Conservation (phyloP, 129 eudicot genomes). For the Sambucus nigra region DNA sequence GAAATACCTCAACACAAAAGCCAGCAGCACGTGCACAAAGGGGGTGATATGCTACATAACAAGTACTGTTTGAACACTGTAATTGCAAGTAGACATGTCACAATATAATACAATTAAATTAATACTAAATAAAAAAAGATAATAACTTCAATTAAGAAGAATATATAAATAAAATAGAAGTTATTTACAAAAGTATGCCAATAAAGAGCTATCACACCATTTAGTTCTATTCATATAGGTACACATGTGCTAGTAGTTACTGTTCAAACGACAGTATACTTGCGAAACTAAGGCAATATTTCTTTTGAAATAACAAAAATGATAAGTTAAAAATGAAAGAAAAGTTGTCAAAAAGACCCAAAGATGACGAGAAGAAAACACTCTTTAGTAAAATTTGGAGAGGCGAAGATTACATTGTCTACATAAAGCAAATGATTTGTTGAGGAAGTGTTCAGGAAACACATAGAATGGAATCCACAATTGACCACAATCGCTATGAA, state of each 20-base stretch:
- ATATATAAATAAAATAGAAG: not conserved
- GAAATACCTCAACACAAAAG: slow-evolving; percentile 80
- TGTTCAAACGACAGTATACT: too few species aligned
- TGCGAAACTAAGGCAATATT: not conserved
- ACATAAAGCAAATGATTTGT: not conserved
- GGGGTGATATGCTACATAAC: slow-evolving; percentile 98
- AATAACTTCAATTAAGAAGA: not conserved
- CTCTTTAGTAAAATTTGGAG: not conserved
- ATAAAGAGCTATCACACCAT: not conserved
- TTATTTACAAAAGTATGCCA: not conserved
- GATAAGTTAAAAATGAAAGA: too few species aligned
- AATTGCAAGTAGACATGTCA: slow-evolving; percentile 15
- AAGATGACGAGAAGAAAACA: not conserved
- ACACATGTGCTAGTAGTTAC: not conserved
- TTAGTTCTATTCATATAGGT: not conserved
- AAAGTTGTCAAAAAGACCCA: not conserved
- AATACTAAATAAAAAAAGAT: not conserved
- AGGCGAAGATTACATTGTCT: not conserved
- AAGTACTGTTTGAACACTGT: slow-evolving; percentile 86
- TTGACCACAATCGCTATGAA: too few species aligned
- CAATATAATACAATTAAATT: slow-evolving; percentile 1
- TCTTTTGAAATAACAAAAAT: not conserved
- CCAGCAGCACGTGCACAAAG: slow-evolving; percentile 99
- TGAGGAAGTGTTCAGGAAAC: not conserved
- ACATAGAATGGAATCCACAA: not conserved